phyloP scores from a whole-genome alignment of 352 stramenopile genomes.

The Phytophthora nicotianae region DNA sequence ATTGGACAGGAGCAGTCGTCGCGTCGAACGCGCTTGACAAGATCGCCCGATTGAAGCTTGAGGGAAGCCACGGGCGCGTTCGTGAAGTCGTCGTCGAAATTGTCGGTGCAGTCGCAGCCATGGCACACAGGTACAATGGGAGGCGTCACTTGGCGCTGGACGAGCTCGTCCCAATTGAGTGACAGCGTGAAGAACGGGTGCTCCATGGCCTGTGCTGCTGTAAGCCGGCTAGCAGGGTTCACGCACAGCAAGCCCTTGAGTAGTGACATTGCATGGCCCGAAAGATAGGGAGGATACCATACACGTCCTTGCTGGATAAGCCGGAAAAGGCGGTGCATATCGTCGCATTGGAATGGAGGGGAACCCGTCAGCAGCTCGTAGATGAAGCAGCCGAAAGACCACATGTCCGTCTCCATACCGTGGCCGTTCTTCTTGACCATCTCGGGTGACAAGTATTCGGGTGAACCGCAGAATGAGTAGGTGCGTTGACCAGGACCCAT shows the following conservation, averaged over 20 bases:
- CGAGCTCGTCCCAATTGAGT: conserved; percentile 71
- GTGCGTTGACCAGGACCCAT: conserved; percentile 62
- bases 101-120: conserved; percentile 70
- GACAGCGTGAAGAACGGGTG: conserved; percentile 73
- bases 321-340: conserved; percentile 67
- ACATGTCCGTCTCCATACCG: conserved; percentile 83
- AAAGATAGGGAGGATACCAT: conserved; percentile 75
- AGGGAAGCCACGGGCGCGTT: conserved; percentile 60
- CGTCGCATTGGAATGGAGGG: conserved; percentile 74
- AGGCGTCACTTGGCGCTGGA: conserved; percentile 63
- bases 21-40: conserved; percentile 41
- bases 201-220: conserved; percentile 66
- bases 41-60: conserved; percentile 33
- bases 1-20: conserved; percentile 34
- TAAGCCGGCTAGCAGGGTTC: conserved; percentile 53
- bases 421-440: conserved; percentile 81
- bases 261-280: conserved; percentile 45
- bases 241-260: conserved; percentile 60
- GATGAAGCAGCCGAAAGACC: conserved; percentile 87
- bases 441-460: conserved; percentile 86
- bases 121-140: conserved; percentile 66
- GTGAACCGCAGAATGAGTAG: conserved; percentile 85
- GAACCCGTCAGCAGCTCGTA: conserved; percentile 80
- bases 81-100: conserved; percentile 90
- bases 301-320: conserved; percentile 63